Evolutionary conservation across 73 alveolate genomes (phyloP).

Genomic region (Uronychia setigera): DNA sequence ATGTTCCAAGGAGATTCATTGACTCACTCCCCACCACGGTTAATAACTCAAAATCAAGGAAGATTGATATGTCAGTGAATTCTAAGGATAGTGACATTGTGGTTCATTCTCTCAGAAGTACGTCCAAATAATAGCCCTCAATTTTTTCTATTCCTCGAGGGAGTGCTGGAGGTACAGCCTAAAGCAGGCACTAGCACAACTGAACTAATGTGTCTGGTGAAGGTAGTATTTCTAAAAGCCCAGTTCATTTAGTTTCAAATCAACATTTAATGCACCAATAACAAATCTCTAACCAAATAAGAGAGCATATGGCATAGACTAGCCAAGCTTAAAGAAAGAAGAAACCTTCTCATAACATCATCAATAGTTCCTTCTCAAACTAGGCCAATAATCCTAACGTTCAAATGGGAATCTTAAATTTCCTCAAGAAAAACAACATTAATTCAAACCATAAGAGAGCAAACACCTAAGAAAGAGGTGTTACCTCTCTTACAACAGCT

Average conservation of each 20-base stretch:
- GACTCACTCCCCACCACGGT: not conserved
- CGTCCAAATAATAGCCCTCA: too few relatives aligned
- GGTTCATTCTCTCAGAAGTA: too few relatives aligned
- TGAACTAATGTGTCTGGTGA: too few relatives aligned
- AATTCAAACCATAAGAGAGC: not conserved
- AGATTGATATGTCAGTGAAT: too few relatives aligned
- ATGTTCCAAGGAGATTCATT: not conserved
- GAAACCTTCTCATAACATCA: too few relatives aligned
- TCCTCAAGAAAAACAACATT: not conserved
- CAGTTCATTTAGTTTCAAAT: not conserved
- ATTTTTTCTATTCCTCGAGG: too few relatives aligned
- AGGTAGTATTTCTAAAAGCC: not conserved
- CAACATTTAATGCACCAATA: not conserved
- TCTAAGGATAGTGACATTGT: too few relatives aligned
- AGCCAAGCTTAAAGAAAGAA: not conserved
- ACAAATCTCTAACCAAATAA: not conserved
- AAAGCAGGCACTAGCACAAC: too few relatives aligned
- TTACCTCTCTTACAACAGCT: not conserved
- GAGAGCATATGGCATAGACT: not conserved
- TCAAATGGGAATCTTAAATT: not conserved
- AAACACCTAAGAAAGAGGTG: not conserved
- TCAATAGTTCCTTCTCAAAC: not conserved
- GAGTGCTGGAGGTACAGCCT: too few relatives aligned
- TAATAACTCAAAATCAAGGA: too few relatives aligned
- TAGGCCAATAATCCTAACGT: not conserved